A percentile compares a stretch with the other conserved stretches of the same genome.
Evolutionary conservation across 495 filamentous ascomycete species (phyloP).

Genomic region (Neurospora sp.): DNA sequence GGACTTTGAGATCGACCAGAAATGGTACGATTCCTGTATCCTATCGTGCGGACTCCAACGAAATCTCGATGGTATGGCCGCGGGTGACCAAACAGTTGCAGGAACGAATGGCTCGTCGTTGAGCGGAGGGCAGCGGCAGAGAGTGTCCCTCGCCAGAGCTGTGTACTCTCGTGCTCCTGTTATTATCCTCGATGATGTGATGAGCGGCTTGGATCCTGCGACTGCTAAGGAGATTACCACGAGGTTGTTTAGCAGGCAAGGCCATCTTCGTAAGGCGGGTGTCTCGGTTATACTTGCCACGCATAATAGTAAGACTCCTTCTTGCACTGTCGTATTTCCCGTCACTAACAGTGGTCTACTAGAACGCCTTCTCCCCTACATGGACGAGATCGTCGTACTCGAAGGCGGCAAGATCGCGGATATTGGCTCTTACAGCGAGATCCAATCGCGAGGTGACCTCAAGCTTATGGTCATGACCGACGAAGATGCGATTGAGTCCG

Average conservation of each 20-base stretch:
- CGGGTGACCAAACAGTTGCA: constrained; percentile 47
- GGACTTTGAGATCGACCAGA: constrained; percentile 36
- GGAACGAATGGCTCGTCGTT: constrained; percentile 57
- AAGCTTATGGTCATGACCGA: neutral
- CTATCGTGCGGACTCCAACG: constrained; percentile 46
- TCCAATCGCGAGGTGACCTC: neutral
- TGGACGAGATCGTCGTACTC: neutral
- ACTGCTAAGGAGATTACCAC: constrained; percentile 54
- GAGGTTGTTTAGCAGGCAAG: constrained; percentile 31
- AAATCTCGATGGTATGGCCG: constrained; percentile 37
- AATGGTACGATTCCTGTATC: constrained; percentile 49
- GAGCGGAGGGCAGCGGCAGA: constrained; percentile 58
- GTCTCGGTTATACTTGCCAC: constrained; percentile 20
- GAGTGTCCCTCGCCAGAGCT: constrained; percentile 34
- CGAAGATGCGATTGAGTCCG: neutral
- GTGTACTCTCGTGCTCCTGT: constrained; percentile 22
- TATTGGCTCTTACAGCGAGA: neutral
- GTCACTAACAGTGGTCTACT: neutral
- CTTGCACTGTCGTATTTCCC: no score
- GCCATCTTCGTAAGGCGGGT: constrained; percentile 15
- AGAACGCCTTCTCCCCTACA: constrained; percentile 1
- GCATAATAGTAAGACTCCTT: constrained; percentile 1
- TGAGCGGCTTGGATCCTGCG: constrained; percentile 52
- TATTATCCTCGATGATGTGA: constrained; percentile 36
- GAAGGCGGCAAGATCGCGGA: neutral